Percentiles rank a stretch among this genome's conserved stretches.
phyloP scores from a whole-genome alignment of 225 moss, liverwort and hornwort species.

The Bryum argenteum region DNA sequence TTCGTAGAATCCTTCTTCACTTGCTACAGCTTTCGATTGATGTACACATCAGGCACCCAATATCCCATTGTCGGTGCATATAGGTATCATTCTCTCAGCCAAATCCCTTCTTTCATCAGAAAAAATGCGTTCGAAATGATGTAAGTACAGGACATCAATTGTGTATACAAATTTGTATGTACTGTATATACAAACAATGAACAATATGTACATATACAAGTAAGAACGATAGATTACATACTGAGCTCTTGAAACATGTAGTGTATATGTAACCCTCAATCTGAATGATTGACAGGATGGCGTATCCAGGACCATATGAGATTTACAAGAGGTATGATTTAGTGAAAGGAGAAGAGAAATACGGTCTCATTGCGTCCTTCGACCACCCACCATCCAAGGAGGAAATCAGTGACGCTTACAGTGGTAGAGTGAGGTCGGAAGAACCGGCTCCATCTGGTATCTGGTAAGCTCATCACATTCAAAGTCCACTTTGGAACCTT shows the following conservation, averaged over 20 bases:
- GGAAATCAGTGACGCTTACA: conserved; percentile 81
- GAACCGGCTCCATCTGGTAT: conserved; percentile 41
- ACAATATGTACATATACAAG: too few relatives aligned
- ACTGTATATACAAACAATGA: too few relatives aligned
- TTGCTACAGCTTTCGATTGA: conserved; percentile 93
- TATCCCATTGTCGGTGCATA: conserved; percentile 94
- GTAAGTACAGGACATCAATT: too few relatives aligned
- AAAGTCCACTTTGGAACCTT: too few relatives aligned
- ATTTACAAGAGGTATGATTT: conserved; percentile 75
- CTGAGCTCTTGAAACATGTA: too few relatives aligned
- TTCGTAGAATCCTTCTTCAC: conserved; percentile 83
- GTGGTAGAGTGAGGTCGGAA: conserved; percentile 58
- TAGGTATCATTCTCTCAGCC: conserved; percentile 33
- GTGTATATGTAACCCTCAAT: too few relatives aligned
- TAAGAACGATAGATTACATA: too few relatives aligned
- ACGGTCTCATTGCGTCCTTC: conserved; percentile 67
- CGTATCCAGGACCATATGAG: conserved; percentile 84
- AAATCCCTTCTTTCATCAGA: too few relatives aligned
- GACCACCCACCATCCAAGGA: conserved; percentile 58
- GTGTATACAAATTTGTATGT: too few relatives aligned
- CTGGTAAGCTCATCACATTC: conserved; percentile 30
- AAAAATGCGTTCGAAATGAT: too few relatives aligned
- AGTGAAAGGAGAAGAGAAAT: conserved; percentile 63
- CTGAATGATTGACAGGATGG: conserved; percentile 41
- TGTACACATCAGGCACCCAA: conserved; percentile 80